A percentile compares a stretch with the other conserved stretches of the same genome.
phyloP scores from a whole-genome alignment of 129 eudicot species.

The Mikania micrantha region DNA sequence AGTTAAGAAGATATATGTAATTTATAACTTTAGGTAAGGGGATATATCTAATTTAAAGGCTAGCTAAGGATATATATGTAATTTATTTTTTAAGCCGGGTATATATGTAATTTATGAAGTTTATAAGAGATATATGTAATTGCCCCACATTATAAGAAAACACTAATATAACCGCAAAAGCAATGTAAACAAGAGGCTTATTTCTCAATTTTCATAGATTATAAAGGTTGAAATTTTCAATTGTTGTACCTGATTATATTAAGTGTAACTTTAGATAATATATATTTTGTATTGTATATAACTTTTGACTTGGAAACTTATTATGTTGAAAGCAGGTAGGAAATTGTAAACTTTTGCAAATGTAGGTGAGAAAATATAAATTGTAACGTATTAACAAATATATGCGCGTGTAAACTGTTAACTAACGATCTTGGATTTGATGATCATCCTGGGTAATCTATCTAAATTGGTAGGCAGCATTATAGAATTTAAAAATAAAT shows the following conservation, averaged over 20 bases:
- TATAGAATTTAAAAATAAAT: too few species aligned
- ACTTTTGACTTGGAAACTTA: slow-evolving; percentile 15
- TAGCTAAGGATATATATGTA: too few species aligned
- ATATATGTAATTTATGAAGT: too few species aligned
- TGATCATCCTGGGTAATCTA: background rate
- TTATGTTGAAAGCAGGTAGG: slow-evolving; percentile 20
- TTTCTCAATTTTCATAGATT: background rate
- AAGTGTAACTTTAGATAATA: background rate
- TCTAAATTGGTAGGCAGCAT: background rate
- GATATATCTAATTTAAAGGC: too few species aligned
- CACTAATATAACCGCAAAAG: too few species aligned
- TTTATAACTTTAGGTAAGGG: too few species aligned
- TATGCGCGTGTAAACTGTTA: background rate
- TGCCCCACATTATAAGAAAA: too few species aligned
- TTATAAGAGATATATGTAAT: too few species aligned
- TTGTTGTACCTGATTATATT: background rate
- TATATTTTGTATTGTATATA: background rate
- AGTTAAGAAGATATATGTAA: too few species aligned
- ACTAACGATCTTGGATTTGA: background rate
- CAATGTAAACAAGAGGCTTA: background rate
- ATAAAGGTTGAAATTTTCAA: background rate
- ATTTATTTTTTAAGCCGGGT: too few species aligned
- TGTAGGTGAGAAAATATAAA: slow-evolving; percentile 27
- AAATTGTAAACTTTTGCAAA: slow-evolving; percentile 16
- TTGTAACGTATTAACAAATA: background rate